These are phyloP conservation scores for Globisporangium yorkense DNA, from an alignment of 352 stramenopile genomes.

Conservation along the genomic window DNA sequence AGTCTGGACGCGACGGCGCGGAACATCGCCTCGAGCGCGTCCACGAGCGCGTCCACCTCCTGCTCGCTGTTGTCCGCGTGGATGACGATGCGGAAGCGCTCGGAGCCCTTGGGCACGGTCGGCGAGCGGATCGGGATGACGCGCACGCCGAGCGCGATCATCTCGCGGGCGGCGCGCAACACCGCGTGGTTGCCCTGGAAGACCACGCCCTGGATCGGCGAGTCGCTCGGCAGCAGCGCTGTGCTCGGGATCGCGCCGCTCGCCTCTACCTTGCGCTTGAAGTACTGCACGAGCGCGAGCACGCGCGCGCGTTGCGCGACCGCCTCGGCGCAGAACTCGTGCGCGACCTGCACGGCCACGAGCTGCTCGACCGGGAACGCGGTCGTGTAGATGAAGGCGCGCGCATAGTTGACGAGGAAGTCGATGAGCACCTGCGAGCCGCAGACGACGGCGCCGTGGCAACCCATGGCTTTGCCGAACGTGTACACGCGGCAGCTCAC, in stretches of 20 bases:
- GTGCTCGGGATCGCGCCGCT: conserved; percentile 31
- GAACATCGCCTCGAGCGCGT: conserved; percentile 46
- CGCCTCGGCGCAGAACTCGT: conserved; percentile 75
- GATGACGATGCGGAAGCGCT: conserved; percentile 95
- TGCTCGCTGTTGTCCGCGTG: conserved; percentile 91
- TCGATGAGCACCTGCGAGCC: conserved; percentile 86
- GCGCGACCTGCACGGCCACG: conserved; percentile 83
- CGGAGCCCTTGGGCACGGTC: conserved; percentile 91
- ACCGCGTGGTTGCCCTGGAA: conserved; percentile 89
- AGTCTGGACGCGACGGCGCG: conserved; percentile 1
- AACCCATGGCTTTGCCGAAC: conserved; percentile 96
- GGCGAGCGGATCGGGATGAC: conserved; percentile 94
- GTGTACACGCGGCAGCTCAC: conserved; percentile 91
- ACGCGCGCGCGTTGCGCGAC: conserved; percentile 36
- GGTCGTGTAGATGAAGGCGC: conserved; percentile 97
- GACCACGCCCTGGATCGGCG: conserved; percentile 94
- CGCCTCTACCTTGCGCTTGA: conserved; percentile 51
- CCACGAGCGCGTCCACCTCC: conserved; percentile 78
- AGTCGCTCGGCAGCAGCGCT: conserved; percentile 60
- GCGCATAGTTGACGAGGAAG: conserved; percentile 96
- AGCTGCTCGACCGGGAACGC: conserved; percentile 91
- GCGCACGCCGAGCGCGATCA: conserved; percentile 75
- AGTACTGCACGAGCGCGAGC: conserved; percentile 66
- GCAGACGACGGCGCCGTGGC: conserved; percentile 93
- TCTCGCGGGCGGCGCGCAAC: conserved; percentile 58